phyloP scores from a whole-genome alignment of 495 filamentous ascomycete species.

The Physcia stellaris region DNA sequence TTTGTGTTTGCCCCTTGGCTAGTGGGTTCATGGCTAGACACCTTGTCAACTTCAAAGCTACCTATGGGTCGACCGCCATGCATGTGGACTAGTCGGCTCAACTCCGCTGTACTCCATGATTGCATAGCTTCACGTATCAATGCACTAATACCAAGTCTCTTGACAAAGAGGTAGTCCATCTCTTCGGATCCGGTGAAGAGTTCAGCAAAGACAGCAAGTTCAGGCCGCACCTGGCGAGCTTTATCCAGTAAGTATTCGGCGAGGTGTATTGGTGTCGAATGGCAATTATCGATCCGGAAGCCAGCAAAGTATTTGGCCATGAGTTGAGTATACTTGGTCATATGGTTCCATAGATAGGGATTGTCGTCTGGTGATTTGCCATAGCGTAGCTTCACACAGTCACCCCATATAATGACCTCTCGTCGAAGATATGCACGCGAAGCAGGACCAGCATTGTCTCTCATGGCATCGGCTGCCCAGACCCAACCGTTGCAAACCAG shows the following conservation, averaged over 20 bases:
- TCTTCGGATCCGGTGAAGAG: conserved; percentile 94
- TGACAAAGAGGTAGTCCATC: conserved; percentile 91
- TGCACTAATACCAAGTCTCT: conserved; percentile 75
- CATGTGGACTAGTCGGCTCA: conserved; percentile 84
- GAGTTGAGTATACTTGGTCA: conserved; percentile 80
- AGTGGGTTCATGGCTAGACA: conserved; percentile 77
- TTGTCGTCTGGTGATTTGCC: conserved; percentile 69
- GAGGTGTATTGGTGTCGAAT: conserved; percentile 87
- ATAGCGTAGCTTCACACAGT: conserved; percentile 95
- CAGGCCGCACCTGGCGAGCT: conserved; percentile 73
- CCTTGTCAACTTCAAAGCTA: conserved; percentile 74
- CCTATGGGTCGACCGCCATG: conserved; percentile 92
- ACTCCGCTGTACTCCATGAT: conserved; percentile 84
- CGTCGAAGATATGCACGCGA: conserved; percentile 84
- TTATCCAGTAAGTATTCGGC: conserved; percentile 90
- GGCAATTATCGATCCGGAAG: conserved; percentile 97
- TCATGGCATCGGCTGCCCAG: conserved; percentile 88
- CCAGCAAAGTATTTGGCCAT: conserved; percentile 93
- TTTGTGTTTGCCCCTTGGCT: conserved; percentile 25
- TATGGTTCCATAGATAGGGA: conserved; percentile 90
- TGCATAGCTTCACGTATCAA: conserved; percentile 97
- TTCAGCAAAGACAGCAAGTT: conserved; percentile 87
- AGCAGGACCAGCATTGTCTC: conserved; percentile 80
- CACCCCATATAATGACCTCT: conserved; percentile 96
- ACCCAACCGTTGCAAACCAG: conserved; percentile 98